Percentiles rank a stretch among this genome's conserved stretches.
These are phyloP conservation scores for Candolleomyces aberdarensis DNA, from an alignment of 768 basidiomycete genomes.

Conservation along the genomic window DNA sequence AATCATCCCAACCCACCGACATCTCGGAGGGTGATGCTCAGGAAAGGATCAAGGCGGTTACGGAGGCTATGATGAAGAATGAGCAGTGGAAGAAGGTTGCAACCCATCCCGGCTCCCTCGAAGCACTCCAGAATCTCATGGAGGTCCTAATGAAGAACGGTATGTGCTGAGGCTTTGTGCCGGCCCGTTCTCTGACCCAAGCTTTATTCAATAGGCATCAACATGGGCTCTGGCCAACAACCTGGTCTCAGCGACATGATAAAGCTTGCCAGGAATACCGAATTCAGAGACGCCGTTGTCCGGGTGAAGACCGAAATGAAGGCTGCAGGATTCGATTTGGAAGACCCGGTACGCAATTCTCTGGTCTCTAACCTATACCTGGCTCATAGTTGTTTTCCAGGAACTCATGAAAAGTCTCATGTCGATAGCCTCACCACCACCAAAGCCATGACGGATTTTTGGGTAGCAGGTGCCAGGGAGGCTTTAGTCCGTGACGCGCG, in stretches of 20 bases:
- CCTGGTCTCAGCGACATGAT: constrained; percentile 54
- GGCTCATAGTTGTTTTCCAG: constrained; percentile 23
- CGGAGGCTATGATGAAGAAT: constrained; percentile 1
- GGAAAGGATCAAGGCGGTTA: constrained; percentile 1
- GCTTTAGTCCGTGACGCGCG: not conserved
- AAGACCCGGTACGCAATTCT: constrained; percentile 45
- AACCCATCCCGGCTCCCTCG: constrained; percentile 46
- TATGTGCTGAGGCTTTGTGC: constrained; percentile 12
- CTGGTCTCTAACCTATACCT: not conserved
- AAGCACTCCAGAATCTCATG: constrained; percentile 44
- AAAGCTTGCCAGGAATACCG: constrained; percentile 48
- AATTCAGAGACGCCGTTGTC: constrained; percentile 48
- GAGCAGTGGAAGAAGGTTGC: constrained; percentile 36
- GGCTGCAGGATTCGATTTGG: constrained; percentile 59
- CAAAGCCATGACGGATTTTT: not conserved
- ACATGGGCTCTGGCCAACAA: constrained; percentile 37
- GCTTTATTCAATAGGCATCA: constrained; percentile 39
- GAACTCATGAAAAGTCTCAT: constrained; percentile 44
- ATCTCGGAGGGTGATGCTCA: not conserved
- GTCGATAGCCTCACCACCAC: not conserved
- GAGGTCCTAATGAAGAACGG: constrained; percentile 49
- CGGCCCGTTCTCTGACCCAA: not conserved
- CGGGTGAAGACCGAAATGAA: constrained; percentile 47
- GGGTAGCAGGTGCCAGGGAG: not conserved
- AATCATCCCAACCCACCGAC: not conserved